Evolutionary conservation across 2,329 filamentous ascomycete species (phyloP).

Genomic region (Biscogniauxia sp.): DNA sequence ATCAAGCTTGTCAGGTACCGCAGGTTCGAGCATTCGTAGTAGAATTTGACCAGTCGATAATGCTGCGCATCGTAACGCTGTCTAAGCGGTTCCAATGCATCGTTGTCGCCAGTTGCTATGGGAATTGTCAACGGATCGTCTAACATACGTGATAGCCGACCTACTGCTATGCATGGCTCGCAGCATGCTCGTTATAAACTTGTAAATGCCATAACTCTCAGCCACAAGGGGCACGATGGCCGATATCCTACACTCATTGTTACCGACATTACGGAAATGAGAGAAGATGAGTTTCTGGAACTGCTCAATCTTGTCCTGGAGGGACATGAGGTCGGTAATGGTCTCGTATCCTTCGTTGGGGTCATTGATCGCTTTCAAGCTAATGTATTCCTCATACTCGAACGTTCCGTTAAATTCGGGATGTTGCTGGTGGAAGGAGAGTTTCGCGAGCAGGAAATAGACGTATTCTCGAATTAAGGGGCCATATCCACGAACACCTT

Average conservation of each 20-base stretch:
- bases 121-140: slow-evolving; percentile 21
- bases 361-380: slow-evolving; percentile 95
- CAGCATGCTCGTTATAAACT: slow-evolving; percentile 99
- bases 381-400: slow-evolving; percentile 98
- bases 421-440: slow-evolving; percentile 95
- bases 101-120: slow-evolving; percentile 84
- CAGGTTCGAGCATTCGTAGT: slow-evolving; percentile 98
- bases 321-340: slow-evolving; percentile 90
- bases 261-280: slow-evolving; percentile 85
- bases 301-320: slow-evolving; percentile 97
- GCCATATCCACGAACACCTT: slow-evolving; percentile 85
- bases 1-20: slow-evolving; percentile 95
- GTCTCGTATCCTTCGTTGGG: slow-evolving; percentile 98
- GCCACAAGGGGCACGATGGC: slow-evolving; percentile 90
- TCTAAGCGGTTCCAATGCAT: slow-evolving; percentile 84
- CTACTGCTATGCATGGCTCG: slow-evolving; percentile 93
- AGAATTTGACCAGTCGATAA: slow-evolving; percentile 94
- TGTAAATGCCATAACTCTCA: slow-evolving; percentile 99
- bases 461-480: slow-evolving; percentile 96
- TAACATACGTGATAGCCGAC: slow-evolving; percentile 31
- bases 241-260: slow-evolving; percentile 96
- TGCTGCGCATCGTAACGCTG: slow-evolving; percentile 93
- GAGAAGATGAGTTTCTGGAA: slow-evolving; percentile 99
- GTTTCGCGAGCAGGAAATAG: slow-evolving; percentile 88
- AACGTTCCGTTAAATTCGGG: slow-evolving; percentile 98